Evolutionary conservation across 306 rosid genomes (phyloP).

Genomic region (Coriaria nepalensis): DNA sequence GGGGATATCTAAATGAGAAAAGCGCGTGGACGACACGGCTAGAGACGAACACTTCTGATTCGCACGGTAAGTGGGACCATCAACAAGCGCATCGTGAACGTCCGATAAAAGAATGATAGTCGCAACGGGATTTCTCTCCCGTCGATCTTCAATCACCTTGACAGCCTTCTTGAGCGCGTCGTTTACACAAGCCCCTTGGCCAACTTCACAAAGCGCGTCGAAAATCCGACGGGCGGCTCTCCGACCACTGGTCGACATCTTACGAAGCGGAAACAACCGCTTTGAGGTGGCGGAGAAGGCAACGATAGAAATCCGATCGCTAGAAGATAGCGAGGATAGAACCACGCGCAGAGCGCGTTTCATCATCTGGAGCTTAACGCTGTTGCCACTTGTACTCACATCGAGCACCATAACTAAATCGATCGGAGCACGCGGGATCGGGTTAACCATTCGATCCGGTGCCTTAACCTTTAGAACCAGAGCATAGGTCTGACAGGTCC

Average conservation of each 20-base stretch:
- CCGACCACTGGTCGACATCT: conserved; percentile 57
- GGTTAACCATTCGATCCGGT: conserved; percentile 16
- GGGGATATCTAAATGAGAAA: conserved; percentile 37
- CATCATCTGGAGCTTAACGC: conserved; percentile 45
- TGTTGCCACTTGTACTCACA: conserved; percentile 39
- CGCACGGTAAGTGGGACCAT: not conserved
- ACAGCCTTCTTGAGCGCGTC: conserved; percentile 87
- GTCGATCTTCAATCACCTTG: conserved; percentile 81
- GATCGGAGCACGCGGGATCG: conserved; percentile 38
- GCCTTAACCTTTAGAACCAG: conserved; percentile 56
- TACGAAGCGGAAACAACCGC: conserved; percentile 51
- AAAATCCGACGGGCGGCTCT: conserved; percentile 46
- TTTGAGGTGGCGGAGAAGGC: conserved; percentile 78
- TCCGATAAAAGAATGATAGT: conserved; percentile 47
- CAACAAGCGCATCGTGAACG: conserved; percentile 18
- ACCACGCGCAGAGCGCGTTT: conserved; percentile 53
- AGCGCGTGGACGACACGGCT: conserved; percentile 38
- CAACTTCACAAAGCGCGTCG: conserved; percentile 34
- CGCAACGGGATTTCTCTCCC: conserved; percentile 57
- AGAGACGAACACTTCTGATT: conserved; percentile 15
- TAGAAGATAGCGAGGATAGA: conserved; percentile 45
- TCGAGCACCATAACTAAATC: conserved; percentile 69
- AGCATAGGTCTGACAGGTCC: conserved; percentile 51
- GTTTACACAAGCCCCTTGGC: conserved; percentile 33
- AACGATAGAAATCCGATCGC: conserved; percentile 74